Conservation (phyloP, 345 rosid species). For the Linum usitatissimum region DNA sequence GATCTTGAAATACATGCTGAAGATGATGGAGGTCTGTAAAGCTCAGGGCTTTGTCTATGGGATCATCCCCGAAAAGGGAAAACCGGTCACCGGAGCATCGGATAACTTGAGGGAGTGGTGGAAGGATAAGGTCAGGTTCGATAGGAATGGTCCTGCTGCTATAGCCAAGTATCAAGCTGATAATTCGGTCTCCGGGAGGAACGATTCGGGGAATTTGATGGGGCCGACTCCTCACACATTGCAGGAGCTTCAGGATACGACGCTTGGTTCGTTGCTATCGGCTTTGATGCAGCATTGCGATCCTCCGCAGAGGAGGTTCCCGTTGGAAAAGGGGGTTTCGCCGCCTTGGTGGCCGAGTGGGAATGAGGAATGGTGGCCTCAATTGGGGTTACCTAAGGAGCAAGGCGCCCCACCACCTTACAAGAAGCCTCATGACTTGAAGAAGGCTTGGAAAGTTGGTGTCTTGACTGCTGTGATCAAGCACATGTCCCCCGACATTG, state of each 20-base stretch:
- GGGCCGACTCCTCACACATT: conserved; percentile 64
- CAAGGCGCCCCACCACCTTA: conserved; percentile 69
- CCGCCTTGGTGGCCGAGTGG: conserved; percentile 99
- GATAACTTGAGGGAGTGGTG: conserved; percentile 96
- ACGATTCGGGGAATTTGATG: conserved; percentile 32
- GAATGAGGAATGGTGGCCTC: conserved; percentile 87
- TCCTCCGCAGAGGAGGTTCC: conserved; percentile 88
- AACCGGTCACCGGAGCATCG: conserved; percentile 79
- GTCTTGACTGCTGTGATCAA: conserved; percentile 71
- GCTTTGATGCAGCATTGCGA: conserved; percentile 82
- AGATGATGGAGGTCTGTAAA: conserved; percentile 73
- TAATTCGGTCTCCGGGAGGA: conserved; percentile 39
- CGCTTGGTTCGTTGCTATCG: conserved; percentile 80
- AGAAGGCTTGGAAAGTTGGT: conserved; percentile 94
- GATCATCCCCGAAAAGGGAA: conserved; percentile 77
- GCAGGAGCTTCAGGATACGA: conserved; percentile 95
- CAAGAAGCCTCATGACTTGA: conserved; percentile 96
- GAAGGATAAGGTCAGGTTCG: conserved; percentile 92
- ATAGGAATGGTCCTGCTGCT: conserved; percentile 87
- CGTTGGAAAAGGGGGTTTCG: conserved; percentile 66
- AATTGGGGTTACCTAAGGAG: conserved; percentile 53
- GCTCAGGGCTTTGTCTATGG: conserved; percentile 95
- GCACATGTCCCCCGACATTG: conserved; percentile 72
- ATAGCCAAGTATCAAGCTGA: conserved; percentile 65
- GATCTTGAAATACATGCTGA: conserved; percentile 74